Percentiles rank a stretch among this genome's conserved stretches.
Conservation (phyloP, 331 rosid species). For the Saraca asoca region DNA sequence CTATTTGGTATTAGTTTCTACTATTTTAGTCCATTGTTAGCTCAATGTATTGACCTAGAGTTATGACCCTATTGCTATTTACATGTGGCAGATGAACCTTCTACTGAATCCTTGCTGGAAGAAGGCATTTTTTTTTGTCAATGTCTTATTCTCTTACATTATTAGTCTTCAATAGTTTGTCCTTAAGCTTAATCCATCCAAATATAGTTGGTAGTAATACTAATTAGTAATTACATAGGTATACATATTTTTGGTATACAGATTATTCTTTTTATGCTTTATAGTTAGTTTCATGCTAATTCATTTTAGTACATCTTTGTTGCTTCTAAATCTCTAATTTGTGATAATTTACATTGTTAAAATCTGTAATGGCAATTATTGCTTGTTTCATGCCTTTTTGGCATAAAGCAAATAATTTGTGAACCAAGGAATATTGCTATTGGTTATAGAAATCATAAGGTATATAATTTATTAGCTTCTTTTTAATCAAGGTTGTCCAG, state of each 20-base stretch:
- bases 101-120: neutral
- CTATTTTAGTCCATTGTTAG: constrained; percentile 3
- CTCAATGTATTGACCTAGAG: neutral
- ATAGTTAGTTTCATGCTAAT: no score
- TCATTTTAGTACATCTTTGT: neutral
- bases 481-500: constrained; percentile 28
- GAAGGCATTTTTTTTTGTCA: no score
- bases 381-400: constrained; percentile 25
- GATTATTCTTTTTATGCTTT: neutral
- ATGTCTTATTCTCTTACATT: neutral
- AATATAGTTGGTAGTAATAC: neutral
- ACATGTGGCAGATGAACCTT: neutral
- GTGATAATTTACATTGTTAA: constrained; percentile 16
- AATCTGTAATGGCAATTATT: neutral
- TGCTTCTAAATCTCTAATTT: constrained; percentile 13
- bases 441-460: constrained; percentile 20
- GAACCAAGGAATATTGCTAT: constrained; percentile 33
- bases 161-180: constrained; percentile 25
- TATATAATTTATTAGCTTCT: constrained; percentile 24
- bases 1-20: constrained; percentile 1
- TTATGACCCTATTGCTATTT: neutral
- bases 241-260: neutral
- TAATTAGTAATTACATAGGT: no score
- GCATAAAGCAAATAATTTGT: no score
- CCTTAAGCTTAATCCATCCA: constrained; percentile 29